Evolutionary conservation across 805 yeast species (phyloP), one percentile per base, ranked within the genome.

Genomic region (Lipomyces oligophaga): DNA sequence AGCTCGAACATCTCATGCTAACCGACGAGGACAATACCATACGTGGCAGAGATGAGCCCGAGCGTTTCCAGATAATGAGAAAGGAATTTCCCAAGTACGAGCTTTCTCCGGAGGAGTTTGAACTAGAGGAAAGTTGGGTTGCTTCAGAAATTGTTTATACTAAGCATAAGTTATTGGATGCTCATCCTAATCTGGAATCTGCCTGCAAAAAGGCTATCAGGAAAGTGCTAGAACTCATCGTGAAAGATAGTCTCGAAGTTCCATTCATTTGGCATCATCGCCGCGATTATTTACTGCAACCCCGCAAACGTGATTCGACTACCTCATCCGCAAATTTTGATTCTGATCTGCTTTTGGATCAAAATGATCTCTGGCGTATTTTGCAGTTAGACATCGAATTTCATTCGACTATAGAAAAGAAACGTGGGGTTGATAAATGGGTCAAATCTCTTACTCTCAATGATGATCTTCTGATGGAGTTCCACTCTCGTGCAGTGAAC

Each of bases 241-340:
- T 88, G 11, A 79, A 78, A 58, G 95, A 89, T 39, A 75, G 81
- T 48, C 74, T 83, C 54, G 98, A 93, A 63, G 96, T 90, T 4
- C 97, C 98, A 8, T 85, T 88, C 60, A 88, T 93, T 51, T 88
- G 95, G 85, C 84, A 88, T 21, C 95, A 88, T 63, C 84, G 97
- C 64, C 85, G 95, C 67, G 97, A 93, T 66, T 87, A 85, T 62
- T 71, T 87, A 16, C 69, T 85, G 49, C 71, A 69, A 48, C 69
- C 69, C 40, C 71, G 66, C 19, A 69, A 71, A 25, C 33, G 38
- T 11, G 76, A 52, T 4, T 58, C 52, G 4, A 34, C 53, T 26
- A 62, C 62, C 13, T 24, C 40, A 3, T 43, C 46, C 2, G 22
- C 41, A 6, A 59, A 58, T 16, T 40, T 41, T 15, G 27, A 36